These are phyloP conservation scores for Pichia ethanolica DNA, from an alignment of 805 yeast genomes.

Conservation along the genomic window DNA sequence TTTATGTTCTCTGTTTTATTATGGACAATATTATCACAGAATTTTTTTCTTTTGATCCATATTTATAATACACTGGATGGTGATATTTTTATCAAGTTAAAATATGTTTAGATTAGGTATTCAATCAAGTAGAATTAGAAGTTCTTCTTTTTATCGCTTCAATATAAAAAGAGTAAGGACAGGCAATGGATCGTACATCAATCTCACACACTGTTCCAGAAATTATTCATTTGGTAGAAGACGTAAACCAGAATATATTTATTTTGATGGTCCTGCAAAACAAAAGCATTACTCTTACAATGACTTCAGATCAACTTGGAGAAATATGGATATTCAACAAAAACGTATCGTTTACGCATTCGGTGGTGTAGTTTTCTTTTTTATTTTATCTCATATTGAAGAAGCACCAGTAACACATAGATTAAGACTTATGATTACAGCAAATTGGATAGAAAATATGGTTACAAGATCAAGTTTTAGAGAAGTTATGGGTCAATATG, in stretches of 20 bases:
- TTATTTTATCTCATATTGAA: slow-evolving; percentile 51
- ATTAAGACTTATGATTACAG: slow-evolving; percentile 62
- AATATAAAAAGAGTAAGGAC: too few species aligned
- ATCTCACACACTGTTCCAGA: neutral
- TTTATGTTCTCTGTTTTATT: too few species aligned
- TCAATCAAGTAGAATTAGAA: too few species aligned
- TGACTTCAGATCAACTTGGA: slow-evolving; percentile 3
- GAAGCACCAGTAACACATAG: slow-evolving; percentile 79
- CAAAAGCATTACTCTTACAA: neutral
- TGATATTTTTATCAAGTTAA: too few species aligned
- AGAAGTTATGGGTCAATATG: slow-evolving; percentile 50
- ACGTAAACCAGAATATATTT: slow-evolving; percentile 13
- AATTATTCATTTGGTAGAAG: neutral
- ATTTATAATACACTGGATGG: too few species aligned
- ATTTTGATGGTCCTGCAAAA: slow-evolving; percentile 16
- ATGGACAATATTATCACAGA: too few species aligned
- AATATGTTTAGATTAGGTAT: too few species aligned
- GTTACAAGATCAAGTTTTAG: slow-evolving; percentile 60
- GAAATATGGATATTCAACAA: slow-evolving; percentile 8
- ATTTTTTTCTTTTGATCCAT: too few species aligned
- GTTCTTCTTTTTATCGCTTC: too few species aligned
- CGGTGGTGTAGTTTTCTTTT: slow-evolving; percentile 16
- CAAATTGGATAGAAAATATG: slow-evolving; percentile 52
- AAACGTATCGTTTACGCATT: slow-evolving; percentile 7
- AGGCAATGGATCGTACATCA: too few species aligned